Evolutionary conservation across 495 filamentous ascomycete species (phyloP), one percentile per base, ranked within the genome.

Genomic region (Penicillium cinerascens): DNA sequence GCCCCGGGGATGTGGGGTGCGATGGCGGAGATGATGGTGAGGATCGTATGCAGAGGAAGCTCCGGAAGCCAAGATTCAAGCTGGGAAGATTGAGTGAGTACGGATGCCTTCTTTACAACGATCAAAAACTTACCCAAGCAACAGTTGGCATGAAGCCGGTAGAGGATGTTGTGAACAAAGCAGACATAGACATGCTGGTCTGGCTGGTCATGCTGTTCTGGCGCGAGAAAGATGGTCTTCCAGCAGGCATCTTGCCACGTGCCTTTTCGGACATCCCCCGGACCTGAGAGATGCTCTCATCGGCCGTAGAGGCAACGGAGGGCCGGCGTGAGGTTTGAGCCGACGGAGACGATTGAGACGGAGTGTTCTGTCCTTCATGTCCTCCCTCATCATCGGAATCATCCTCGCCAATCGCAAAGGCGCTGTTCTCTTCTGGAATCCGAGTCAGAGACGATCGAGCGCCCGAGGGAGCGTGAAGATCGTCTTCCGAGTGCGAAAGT

Each of bases 261-360:
- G 93, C 95, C 64, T 97, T 99, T 68, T 99, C 93, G 9, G 92
- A 96, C 91, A 97, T 99, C 42, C 91, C 92, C 42, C 90, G 82
- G n/a, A 95, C 65, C 29, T 85, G 74, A n/a, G 92, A 89, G 10
- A 96, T 81, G 21, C 87, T 85, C 59, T 93, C 89, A 50, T 95
- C 93, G 1, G 81, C 71, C 1, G 81, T 80, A 0, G 83, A 91
- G 15, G 88, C 85, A 15, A 87, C 69, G 0, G 91, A 95, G 6
- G 85, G 83, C 16, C 85, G 80, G 15, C 82, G 79, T 6, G 91
- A 93, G 16, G 78, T 81, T 29, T 82, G 83, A 38, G 82, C 76
- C 6, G 87, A 91, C 4, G 86, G 81, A 11, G 85, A 87, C 6
- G 87, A 88, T 18, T 83, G 82, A 2, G 83, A 80, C 5, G 88